Conservation (phyloP, 2,329 filamentous ascomycete species). For the Aspergillus proliferans region DNA sequence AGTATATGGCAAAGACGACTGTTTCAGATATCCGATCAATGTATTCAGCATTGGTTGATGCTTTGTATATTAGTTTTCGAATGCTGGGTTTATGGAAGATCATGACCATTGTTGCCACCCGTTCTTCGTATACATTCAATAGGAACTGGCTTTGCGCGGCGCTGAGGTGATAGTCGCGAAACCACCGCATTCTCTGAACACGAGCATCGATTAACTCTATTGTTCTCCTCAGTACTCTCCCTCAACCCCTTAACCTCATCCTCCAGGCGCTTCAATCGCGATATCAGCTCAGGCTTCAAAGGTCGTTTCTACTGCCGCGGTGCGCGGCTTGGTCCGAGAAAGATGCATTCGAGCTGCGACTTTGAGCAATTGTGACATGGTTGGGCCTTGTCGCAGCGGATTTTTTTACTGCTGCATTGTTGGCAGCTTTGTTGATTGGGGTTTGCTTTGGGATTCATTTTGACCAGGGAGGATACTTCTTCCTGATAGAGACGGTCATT, state of each 20-base stretch:
- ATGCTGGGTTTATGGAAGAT: constrained; percentile 53
- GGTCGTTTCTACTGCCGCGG: constrained; percentile 15
- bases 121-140: constrained; percentile 54
- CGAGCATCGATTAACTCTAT: no score
- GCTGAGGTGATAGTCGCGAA: constrained; percentile 51
- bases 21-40: constrained; percentile 50
- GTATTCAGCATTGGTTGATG: constrained; percentile 44
- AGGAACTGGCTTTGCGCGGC: constrained; percentile 45
- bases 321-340: constrained; percentile 12
- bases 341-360: constrained; percentile 9
- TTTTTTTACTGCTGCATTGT: constrained; percentile 26
- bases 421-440: constrained; percentile 16
- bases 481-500: no score
- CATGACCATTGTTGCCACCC: constrained; percentile 57
- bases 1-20: constrained; percentile 58
- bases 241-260: constrained; percentile 11
- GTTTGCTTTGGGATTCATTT: no score
- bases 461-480: no score
- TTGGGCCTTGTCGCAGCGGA: constrained; percentile 26
- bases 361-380: constrained; percentile 20
- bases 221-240: not conserved
- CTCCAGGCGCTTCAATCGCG: constrained; percentile 12
- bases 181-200: not conserved
- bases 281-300: constrained; percentile 11
- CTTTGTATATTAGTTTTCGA: constrained; percentile 45